phyloP scores from a whole-genome alignment of 192 early-diverging fungal genomes.

The Podochytrium sp. region DNA sequence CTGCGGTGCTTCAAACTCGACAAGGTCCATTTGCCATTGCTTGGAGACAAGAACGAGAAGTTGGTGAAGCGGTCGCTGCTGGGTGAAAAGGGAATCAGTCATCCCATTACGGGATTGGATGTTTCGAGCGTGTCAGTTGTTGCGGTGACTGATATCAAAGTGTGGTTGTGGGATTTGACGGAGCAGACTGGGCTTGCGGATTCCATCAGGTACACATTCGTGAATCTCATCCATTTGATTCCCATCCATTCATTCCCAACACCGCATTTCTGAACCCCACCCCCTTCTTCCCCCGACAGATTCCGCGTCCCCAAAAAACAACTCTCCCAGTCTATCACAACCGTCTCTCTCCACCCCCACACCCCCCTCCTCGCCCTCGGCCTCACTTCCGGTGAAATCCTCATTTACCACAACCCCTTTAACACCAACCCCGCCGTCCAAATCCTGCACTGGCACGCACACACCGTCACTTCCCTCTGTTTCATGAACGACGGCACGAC shows the following conservation, averaged over 20 bases:
- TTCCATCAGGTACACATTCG: no score
- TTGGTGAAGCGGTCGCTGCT: background rate
- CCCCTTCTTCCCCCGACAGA: no score
- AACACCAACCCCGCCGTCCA: conserved; percentile 1
- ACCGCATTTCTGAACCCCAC: no score
- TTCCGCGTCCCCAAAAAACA: conserved; percentile 12
- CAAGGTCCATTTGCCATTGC: background rate
- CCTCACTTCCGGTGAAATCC: conserved; percentile 22
- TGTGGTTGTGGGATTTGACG: background rate
- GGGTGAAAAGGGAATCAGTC: background rate
- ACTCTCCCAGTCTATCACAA: conserved; percentile 3
- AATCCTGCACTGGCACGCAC: conserved; percentile 81
- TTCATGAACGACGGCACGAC: conserved; percentile 73
- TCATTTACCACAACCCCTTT: conserved; percentile 21
- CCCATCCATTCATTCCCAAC: no score
- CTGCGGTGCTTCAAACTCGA: background rate
- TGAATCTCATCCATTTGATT: no score
- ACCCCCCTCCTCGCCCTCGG: background rate
- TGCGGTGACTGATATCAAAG: background rate
- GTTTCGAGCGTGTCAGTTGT: background rate
- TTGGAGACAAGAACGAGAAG: background rate
- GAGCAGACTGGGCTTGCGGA: no score
- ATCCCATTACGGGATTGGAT: background rate
- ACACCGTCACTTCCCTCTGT: conserved; percentile 63
- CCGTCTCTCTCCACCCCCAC: conserved; percentile 6